Percentiles rank a stretch among this genome's conserved stretches.
Conservation (phyloP, 371 early-diverging fungal species). For the Apophysomyces ossiformis region DNA sequence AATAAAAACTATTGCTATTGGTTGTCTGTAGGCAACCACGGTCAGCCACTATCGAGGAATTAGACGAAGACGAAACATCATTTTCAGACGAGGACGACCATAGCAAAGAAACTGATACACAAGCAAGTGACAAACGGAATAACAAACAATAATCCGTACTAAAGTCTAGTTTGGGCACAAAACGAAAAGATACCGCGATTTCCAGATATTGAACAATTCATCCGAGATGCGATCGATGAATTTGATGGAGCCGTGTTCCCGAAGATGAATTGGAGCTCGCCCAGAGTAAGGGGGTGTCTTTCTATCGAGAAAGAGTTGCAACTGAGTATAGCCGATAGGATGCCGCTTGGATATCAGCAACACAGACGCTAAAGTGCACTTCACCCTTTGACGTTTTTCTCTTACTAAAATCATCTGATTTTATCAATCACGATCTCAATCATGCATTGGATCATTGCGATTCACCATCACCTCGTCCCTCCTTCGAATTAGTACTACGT, state of each 20-base stretch:
- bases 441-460: slow-evolving; percentile 72
- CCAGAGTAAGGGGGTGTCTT: slow-evolving; percentile 56
- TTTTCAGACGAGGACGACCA: slow-evolving; percentile 31
- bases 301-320: not conserved
- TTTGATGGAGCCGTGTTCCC: slow-evolving; percentile 89
- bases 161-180: no score
- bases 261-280: slow-evolving; percentile 94
- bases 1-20: not conserved
- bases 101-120: no score
- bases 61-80: slow-evolving; percentile 50
- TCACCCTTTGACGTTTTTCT: slow-evolving; percentile 80
- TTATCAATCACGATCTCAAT: slow-evolving; percentile 84
- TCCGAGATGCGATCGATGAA: slow-evolving; percentile 67
- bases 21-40: slow-evolving; percentile 36
- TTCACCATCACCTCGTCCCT: slow-evolving; percentile 19
- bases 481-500: slow-evolving; percentile 71
- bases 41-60: slow-evolving; percentile 49
- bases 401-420: slow-evolving; percentile 90
- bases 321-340: slow-evolving; percentile 53
- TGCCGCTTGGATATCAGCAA: slow-evolving; percentile 89
- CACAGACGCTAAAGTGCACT: slow-evolving; percentile 79
- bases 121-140: no score
- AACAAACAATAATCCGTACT: no score
- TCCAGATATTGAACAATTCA: slow-evolving; percentile 63
- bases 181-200: slow-evolving; percentile 50